Percentiles rank a stretch among this genome's conserved stretches.
Evolutionary conservation across 169 alveolate species (phyloP).

Genomic region (Plasmodium malariae): DNA sequence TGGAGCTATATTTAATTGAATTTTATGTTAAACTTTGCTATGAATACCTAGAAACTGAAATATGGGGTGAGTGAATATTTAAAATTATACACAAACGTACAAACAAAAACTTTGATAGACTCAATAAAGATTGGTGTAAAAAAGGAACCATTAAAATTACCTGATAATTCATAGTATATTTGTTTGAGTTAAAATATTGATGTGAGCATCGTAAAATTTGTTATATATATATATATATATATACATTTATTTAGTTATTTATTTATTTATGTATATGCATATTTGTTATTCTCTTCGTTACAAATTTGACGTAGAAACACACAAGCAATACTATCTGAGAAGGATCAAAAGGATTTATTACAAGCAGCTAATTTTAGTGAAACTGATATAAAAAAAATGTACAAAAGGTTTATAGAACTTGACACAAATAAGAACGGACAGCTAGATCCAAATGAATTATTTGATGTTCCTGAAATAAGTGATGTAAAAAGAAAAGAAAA

Average conservation of each 20-base stretch:
- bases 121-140: no score
- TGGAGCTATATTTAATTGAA: not conserved
- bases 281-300: not conserved
- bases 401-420: conserved; percentile 92
- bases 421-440: conserved; percentile 95
- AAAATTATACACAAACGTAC: conserved; percentile 6
- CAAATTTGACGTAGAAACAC: conserved; percentile 52
- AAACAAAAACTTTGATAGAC: not conserved
- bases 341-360: conserved; percentile 86
- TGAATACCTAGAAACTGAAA: conserved; percentile 21
- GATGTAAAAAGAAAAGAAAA: conserved; percentile 78
- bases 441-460: conserved; percentile 96
- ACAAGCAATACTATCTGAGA: conserved; percentile 76
- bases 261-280: not conserved
- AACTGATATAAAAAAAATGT: conserved; percentile 93
- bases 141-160: not conserved
- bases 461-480: conserved; percentile 96
- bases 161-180: not conserved
- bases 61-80: conserved; percentile 33
- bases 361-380: conserved; percentile 93
- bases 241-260: not conserved
- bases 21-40: conserved; percentile 2
- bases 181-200: no score
- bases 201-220: not conserved
- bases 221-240: conserved; percentile 14